phyloP scores from a whole-genome alignment of 2,329 filamentous ascomycete species.

The Aspergillus texensis region DNA sequence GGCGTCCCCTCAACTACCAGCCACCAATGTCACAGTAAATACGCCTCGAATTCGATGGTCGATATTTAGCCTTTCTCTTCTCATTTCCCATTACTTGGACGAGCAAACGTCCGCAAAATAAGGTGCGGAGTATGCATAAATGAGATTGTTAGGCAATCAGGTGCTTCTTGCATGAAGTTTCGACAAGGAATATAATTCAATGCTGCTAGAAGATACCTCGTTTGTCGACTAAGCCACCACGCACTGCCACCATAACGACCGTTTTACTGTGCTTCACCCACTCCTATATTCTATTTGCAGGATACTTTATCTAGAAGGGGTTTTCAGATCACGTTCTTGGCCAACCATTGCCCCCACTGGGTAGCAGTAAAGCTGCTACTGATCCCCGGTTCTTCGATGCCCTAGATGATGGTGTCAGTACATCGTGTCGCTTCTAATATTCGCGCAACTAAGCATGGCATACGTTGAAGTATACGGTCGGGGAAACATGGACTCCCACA shows the following conservation, averaged over 20 bases:
- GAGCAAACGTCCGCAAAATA: conserved; percentile 7
- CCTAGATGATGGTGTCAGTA: conserved; percentile 37
- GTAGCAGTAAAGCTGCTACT: conserved; percentile 75
- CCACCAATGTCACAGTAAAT: conserved; percentile 55
- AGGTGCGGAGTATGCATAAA: conserved; percentile 9
- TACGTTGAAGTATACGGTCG: conserved; percentile 83
- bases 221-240: conserved; percentile 14
- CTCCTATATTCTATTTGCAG: conserved; percentile 6
- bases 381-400: conserved; percentile 77
- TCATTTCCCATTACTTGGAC: conserved; percentile 1
- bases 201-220: conserved; percentile 19
- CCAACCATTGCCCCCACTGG: conserved; percentile 85
- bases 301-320: conserved; percentile 1
- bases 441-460: conserved; percentile 17
- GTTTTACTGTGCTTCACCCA: conserved; percentile 5
- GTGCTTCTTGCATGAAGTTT: conserved; percentile 30
- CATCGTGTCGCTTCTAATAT: conserved; percentile 3
- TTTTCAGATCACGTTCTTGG: conserved; percentile 60
- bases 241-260: conserved; percentile 9
- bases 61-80: conserved; percentile 5
- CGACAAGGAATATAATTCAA: conserved; percentile 34
- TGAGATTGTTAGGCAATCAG: conserved; percentile 22
- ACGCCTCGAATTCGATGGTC: conserved; percentile 1
- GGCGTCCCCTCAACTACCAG: conserved; percentile 83
- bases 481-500: conserved; percentile 84